A percentile compares a stretch with the other conserved stretches of the same genome.
Evolutionary conservation across 768 basidiomycete genomes (phyloP).

Genomic region (Cyclocybe cylindracea): DNA sequence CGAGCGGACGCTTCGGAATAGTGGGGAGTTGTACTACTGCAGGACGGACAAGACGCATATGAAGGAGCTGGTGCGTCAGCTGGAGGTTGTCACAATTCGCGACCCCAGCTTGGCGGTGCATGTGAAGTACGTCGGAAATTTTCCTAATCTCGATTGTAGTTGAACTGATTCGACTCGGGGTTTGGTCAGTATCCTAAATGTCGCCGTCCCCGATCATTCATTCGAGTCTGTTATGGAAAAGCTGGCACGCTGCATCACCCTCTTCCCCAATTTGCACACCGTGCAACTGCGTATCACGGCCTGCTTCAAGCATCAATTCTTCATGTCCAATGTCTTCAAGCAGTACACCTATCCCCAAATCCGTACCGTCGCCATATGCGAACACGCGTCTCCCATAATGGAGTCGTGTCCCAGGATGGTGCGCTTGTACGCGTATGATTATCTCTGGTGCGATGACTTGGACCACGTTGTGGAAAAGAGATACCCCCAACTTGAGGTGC

Average conservation of each 20-base stretch:
- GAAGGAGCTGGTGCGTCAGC: slow-evolving; percentile 13
- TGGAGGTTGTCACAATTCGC: slow-evolving; percentile 22
- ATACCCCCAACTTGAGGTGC: too few species aligned
- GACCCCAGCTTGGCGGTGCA: slow-evolving; percentile 16
- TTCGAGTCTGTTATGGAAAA: slow-evolving; percentile 15
- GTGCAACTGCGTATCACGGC: neutral
- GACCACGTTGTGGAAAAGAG: too few species aligned
- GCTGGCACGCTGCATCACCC: slow-evolving; percentile 19
- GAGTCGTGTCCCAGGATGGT: too few species aligned
- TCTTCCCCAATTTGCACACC: slow-evolving; percentile 23
- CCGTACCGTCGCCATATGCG: too few species aligned
- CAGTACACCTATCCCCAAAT: slow-evolving; percentile 2
- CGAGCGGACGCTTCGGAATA: neutral
- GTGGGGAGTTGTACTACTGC: slow-evolving; percentile 8
- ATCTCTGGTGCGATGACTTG: too few species aligned
- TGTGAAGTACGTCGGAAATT: slow-evolving; percentile 7
- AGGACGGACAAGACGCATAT: neutral
- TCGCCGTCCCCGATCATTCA: slow-evolving; percentile 11
- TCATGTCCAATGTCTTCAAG: neutral
- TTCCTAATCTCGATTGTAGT: too few species aligned
- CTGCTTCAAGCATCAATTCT: neutral
- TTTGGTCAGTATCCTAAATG: slow-evolving; percentile 15
- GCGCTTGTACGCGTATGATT: too few species aligned
- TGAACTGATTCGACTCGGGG: too few species aligned
- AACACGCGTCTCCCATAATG: too few species aligned